Evolutionary conservation across 345 rosid species (phyloP), one percentile per base, ranked within the genome.

Genomic region (Jatropha curcas): DNA sequence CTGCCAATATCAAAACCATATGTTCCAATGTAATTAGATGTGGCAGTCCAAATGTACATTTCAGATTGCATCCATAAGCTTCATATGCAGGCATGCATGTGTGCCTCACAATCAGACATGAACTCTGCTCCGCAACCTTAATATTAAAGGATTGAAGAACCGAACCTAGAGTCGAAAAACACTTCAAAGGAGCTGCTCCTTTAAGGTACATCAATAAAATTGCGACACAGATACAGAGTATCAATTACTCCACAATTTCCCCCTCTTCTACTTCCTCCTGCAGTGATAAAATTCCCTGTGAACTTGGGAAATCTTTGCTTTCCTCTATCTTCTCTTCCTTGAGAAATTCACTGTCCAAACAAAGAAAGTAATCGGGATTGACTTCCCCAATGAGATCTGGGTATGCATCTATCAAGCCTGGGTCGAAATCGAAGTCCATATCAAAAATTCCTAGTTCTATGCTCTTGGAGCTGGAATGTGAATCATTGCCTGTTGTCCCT

Each of bases 181-280:
- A 33, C 25, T 35, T 30, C 46, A 17, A 10, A 6, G 4, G 24
- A 17, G 22, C 4, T 50, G 60, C 62, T 53, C 63, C 59, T 45
- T 7, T 24, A 71, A n/a, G 34, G 13, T 48, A 28, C 45, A 45
- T 22, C 2, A 9, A 25, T 16, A 10, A 17, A 34, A 62, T 7
- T 50, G 17, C 28, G 19, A 25, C 27, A 35, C 16, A 20, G 20
- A 62, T 22, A 25, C 39, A 35, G 12, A 14, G 4, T 0, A 53
- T 14, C 20, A 52, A 64, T 65, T 80, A 90, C 62, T 92, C 87
- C 20, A 71, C 74, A 75, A 92, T 90, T 75, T 92, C 98, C 25
- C 95, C 96, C 79, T 94, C 98, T 86, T 94, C 98, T 71, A 88
- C 77, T 68, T 85, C 98, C 71, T 85, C 86, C 8, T 20, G 75